Evolutionary conservation across 2,329 filamentous ascomycete genomes (phyloP).

Genomic region (Tolypocladium amazonense): DNA sequence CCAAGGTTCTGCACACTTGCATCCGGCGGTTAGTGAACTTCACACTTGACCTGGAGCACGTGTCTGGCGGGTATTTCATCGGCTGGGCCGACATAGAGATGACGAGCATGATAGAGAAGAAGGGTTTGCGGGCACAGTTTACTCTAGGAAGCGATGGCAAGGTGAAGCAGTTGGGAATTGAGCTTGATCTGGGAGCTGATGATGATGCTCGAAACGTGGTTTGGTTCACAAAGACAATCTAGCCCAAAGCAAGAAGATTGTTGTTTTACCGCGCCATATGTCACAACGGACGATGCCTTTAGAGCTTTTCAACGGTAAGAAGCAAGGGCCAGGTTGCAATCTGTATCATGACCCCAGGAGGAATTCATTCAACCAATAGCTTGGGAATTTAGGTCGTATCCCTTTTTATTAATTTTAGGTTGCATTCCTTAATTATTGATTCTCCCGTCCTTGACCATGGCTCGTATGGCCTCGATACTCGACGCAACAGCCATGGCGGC

Average conservation of each 20-base stretch:
- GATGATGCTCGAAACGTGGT: background rate
- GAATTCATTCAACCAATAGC: too few species aligned
- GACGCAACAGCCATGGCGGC: slow-evolving; percentile 15
- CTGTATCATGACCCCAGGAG: too few species aligned
- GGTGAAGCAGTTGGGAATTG: background rate
- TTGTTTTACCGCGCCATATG: too few species aligned
- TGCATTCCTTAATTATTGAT: background rate
- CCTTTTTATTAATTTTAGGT: too few species aligned
- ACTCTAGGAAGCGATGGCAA: background rate
- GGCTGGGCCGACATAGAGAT: background rate
- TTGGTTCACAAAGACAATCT: background rate
- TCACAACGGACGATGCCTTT: too few species aligned
- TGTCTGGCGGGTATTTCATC: background rate
- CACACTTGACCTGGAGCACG: background rate
- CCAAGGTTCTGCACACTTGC: background rate
- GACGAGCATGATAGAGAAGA: background rate
- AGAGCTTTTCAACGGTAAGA: too few species aligned
- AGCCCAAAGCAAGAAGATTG: too few species aligned
- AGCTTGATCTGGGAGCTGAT: too few species aligned
- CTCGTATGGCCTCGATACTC: slow-evolving; percentile 13
- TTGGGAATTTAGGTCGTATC: too few species aligned
- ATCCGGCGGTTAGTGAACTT: background rate
- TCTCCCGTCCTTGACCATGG: slow-evolving; percentile 10
- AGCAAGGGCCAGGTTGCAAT: too few species aligned
- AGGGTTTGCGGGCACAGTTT: background rate